A percentile compares a stretch with the other conserved stretches of the same genome.
Evolutionary conservation across 306 rosid genomes (phyloP).

Genomic region (Trifolium dubium): DNA sequence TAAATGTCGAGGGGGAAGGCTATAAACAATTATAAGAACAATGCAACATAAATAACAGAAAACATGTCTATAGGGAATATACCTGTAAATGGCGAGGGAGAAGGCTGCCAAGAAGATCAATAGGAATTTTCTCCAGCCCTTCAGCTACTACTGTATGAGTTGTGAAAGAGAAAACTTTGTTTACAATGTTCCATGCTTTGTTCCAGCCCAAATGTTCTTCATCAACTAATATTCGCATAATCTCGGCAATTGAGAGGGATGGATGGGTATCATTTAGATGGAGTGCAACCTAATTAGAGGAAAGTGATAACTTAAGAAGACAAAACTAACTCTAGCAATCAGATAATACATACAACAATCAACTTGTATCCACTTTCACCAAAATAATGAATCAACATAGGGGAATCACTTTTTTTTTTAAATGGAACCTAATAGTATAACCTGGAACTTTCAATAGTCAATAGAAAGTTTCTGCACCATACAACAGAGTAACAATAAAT

Average conservation of each 20-base stretch:
- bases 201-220: constrained; percentile 71
- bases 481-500: constrained; percentile 8
- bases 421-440: constrained; percentile 2
- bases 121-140: constrained; percentile 72
- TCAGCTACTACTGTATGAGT: constrained; percentile 71
- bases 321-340: constrained; percentile 28
- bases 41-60: constrained; percentile 26
- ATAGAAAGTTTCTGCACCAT: constrained; percentile 16
- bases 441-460: constrained; percentile 19
- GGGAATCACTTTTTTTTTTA: constrained; percentile 2
- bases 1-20: constrained; percentile 77
- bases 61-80: constrained; percentile 23
- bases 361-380: constrained; percentile 20
- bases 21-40: constrained; percentile 26
- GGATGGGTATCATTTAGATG: constrained; percentile 84
- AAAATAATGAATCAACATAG: constrained; percentile 26
- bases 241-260: constrained; percentile 70
- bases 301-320: constrained; percentile 33
- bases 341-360: constrained; percentile 20
- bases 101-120: constrained; percentile 69
- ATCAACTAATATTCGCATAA: constrained; percentile 73
- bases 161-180: constrained; percentile 70
- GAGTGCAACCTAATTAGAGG: constrained; percentile 61
- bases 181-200: constrained; percentile 63
- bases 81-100: constrained; percentile 85